These are phyloP conservation scores for Suillus alpinus DNA, from an alignment of 768 basidiomycete genomes.

Conservation along the genomic window DNA sequence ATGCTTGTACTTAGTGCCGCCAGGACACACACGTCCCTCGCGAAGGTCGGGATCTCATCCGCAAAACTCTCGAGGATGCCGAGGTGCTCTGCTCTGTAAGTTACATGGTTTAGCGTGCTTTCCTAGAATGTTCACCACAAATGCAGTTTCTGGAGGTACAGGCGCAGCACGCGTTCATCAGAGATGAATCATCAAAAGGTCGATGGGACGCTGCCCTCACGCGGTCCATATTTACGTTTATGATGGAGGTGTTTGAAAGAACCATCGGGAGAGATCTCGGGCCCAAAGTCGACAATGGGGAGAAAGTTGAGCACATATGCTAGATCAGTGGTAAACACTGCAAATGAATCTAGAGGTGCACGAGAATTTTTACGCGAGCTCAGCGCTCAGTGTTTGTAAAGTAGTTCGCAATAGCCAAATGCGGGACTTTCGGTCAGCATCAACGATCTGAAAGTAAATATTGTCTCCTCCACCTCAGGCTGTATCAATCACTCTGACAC, in stretches of 20 bases:
- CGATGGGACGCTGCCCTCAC: slow-evolving; percentile 95
- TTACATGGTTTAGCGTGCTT: slow-evolving; percentile 10
- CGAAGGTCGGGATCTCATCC: slow-evolving; percentile 80
- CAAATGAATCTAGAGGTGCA: no score
- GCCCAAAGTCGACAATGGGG: slow-evolving; percentile 44
- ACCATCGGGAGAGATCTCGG: slow-evolving; percentile 86
- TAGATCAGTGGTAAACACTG: neutral
- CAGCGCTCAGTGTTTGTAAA: no score
- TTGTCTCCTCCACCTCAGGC: no score
- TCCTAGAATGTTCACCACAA: slow-evolving; percentile 8
- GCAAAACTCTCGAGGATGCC: slow-evolving; percentile 79
- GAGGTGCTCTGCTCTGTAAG: slow-evolving; percentile 67
- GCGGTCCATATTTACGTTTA: slow-evolving; percentile 71
- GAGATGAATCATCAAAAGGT: slow-evolving; percentile 89
- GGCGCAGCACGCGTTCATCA: slow-evolving; percentile 95
- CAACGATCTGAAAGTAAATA: no score
- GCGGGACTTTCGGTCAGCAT: no score
- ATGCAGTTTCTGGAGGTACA: slow-evolving; percentile 89
- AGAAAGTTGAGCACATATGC: slow-evolving; percentile 77
- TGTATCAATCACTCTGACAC: no score
- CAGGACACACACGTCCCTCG: slow-evolving; percentile 94
- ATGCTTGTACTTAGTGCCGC: neutral
- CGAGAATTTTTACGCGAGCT: no score
- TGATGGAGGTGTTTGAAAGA: slow-evolving; percentile 93
- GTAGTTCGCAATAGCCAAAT: no score